Evolutionary conservation across 257 asterid genomes (phyloP).

Genomic region (Solanum virginianum): DNA sequence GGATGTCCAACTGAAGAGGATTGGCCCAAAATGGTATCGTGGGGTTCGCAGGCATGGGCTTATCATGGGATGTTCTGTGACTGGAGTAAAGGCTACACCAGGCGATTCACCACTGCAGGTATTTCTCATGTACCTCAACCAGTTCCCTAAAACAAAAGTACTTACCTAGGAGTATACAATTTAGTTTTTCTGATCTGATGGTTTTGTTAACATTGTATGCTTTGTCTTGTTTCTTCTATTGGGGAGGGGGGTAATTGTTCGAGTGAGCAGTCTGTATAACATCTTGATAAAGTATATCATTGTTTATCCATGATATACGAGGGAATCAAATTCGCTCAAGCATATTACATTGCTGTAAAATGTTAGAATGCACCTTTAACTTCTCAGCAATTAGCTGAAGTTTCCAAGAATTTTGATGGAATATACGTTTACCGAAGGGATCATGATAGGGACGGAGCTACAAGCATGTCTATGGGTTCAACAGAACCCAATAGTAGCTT

Average conservation of each 20-base stretch:
- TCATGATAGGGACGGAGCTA: not conserved
- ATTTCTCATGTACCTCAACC: not conserved
- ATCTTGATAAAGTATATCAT: not conserved
- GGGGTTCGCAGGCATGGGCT: constrained; percentile 95
- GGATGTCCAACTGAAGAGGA: constrained; percentile 81
- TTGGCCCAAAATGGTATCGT: constrained; percentile 98
- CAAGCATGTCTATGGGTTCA: not conserved
- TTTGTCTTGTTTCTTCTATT: not conserved
- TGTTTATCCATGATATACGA: not conserved
- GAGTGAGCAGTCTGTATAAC: not conserved
- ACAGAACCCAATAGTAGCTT: not conserved
- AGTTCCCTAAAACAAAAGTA: not conserved
- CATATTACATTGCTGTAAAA: not conserved
- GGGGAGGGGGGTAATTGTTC: not conserved
- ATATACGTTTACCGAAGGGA: not conserved
- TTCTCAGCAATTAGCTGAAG: not conserved
- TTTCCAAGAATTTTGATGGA: not conserved
- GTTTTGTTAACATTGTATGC: not conserved
- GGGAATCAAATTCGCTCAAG: not conserved
- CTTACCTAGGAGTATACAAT: not conserved
- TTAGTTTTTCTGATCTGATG: not conserved
- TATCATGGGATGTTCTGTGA: constrained; percentile 97
- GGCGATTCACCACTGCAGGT: constrained; percentile 97
- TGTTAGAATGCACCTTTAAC: not conserved
- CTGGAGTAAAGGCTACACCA: constrained; percentile 73